A percentile compares a stretch with the other conserved stretches of the same genome.
These are phyloP conservation scores for Voacanga thouarsii DNA, from an alignment of 257 asterid species.

Conservation along the genomic window DNA sequence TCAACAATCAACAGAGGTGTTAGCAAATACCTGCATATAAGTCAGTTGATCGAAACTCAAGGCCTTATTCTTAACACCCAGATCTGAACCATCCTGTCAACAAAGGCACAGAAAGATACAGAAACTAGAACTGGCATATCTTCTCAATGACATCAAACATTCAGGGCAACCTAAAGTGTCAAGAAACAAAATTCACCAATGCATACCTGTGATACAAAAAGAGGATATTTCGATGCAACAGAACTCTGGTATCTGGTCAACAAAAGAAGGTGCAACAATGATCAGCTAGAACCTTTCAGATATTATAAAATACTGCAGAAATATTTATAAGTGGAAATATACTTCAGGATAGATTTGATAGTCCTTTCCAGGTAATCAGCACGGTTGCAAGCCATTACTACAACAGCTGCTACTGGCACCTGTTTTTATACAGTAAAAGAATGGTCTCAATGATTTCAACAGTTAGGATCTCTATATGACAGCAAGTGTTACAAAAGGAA, in stretches of 20 bases:
- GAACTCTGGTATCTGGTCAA: slow-evolving; percentile 66
- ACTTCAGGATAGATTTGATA: slow-evolving; percentile 82
- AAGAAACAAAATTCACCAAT: slow-evolving; percentile 10
- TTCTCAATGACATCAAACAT: background rate
- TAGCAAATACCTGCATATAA: slow-evolving; percentile 77
- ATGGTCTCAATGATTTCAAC: background rate
- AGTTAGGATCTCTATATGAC: background rate
- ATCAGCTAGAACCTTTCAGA: slow-evolving; percentile 22
- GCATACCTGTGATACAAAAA: slow-evolving; percentile 86
- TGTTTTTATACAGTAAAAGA: slow-evolving; percentile 27
- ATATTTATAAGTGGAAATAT: slow-evolving; percentile 26
- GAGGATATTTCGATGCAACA: slow-evolving; percentile 86
- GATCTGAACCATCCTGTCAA: slow-evolving; percentile 87
- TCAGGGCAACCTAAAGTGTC: background rate
- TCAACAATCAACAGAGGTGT: background rate
- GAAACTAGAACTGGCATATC: background rate
- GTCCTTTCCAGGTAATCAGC: slow-evolving; percentile 96
- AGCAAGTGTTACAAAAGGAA: background rate
- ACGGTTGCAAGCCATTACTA: slow-evolving; percentile 97
- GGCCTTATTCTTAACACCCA: slow-evolving; percentile 67
- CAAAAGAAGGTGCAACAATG: slow-evolving; percentile 22
- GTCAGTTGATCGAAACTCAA: slow-evolving; percentile 82
- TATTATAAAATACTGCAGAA: slow-evolving; percentile 10
- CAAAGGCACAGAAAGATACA: slow-evolving; percentile 1
- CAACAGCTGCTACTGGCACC: slow-evolving; percentile 96